A percentile compares a stretch with the other conserved stretches of the same genome.
phyloP scores from a whole-genome alignment of 108 stramenopile genomes.

The Nannochloropsis salina region DNA sequence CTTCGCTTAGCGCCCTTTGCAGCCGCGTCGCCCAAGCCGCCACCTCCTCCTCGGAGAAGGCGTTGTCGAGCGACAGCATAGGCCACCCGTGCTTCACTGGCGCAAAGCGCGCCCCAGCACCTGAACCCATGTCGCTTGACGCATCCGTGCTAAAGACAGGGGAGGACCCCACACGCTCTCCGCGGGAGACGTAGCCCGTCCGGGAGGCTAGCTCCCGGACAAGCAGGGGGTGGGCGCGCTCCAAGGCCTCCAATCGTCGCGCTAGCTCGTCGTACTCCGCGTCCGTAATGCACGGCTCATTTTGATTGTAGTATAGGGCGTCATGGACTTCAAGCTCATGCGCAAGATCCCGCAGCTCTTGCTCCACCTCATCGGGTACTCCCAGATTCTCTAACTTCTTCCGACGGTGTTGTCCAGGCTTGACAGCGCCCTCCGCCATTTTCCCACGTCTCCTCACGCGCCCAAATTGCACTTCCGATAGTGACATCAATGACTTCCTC shows the following conservation, averaged over 20 bases:
- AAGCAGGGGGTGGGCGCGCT: constrained; percentile 30
- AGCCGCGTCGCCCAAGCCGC: constrained; percentile 28
- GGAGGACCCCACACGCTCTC: not conserved
- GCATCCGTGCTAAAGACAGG: not conserved
- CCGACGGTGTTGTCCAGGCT: not conserved
- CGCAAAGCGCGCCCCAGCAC: not conserved
- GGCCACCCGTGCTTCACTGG: constrained; percentile 30
- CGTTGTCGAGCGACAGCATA: constrained; percentile 46
- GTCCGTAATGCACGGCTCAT: constrained; percentile 36
- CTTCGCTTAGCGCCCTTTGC: constrained; percentile 6
- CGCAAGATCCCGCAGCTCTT: not conserved
- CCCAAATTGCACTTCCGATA: too few relatives aligned
- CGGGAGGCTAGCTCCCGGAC: constrained; percentile 15
- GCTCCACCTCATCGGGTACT: constrained; percentile 8
- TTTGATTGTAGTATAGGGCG: constrained; percentile 25
- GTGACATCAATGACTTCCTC: too few relatives aligned
- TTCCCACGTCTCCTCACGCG: too few relatives aligned
- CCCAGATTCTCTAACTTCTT: not conserved
- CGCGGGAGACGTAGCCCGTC: constrained; percentile 19
- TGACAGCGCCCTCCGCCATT: not conserved
- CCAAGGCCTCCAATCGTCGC: constrained; percentile 24
- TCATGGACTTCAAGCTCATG: constrained; percentile 6
- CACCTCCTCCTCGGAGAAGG: constrained; percentile 33
- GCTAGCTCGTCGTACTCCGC: constrained; percentile 45
- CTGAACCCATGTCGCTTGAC: not conserved